Base-by-base conservation (phyloP, 331 rosid species). In the Pyracantha coccinea region DNA sequence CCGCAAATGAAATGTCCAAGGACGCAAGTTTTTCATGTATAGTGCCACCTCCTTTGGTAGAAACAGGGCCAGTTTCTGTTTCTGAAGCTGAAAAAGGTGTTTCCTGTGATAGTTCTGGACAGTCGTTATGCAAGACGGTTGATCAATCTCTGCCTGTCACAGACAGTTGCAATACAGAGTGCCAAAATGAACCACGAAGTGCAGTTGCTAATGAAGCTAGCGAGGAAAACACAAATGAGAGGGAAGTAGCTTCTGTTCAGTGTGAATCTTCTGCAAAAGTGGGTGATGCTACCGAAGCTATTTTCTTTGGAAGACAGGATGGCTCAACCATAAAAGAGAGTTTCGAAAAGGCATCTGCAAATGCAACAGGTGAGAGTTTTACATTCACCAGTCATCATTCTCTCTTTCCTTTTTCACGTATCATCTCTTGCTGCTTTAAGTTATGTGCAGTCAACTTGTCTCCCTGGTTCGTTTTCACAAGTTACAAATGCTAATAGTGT, bases 291-390 rank as follows among this genome's bases (percentile, higher is more conserved):
- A 79, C 72, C 73, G 71, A 71, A 72, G 79, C 69, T 50, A 50
- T 50, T 16, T 19, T 50, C 21, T 17, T 50, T 50, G 21, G 55
- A 17, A 50, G n/a, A 50, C 55, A 50, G 55, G 55, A 50, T 17
- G 55, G 55, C 55, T 50, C 55, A 68, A 74, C 73, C 21, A 63
- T 35, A 27, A 79, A 50, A 15, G 78, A 71, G 58, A 69, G 75
- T 28, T 50, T 67, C 31, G 81, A 77, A 66, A 73, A 58, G 64
- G 73, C 70, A 24, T 77, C 85, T 50, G 74, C 84, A 64, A 79
- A 71, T 75, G 60, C 72, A 67, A 71, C 87, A 88, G 98, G 99
- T 95, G 80, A 70, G 35, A 14, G 7, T 23, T 31, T 75, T 58
- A 55, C 54, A 41, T 33, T 33, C 23, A 35, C 55, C 16, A 24